Percentiles rank a stretch among this genome's conserved stretches.
phyloP scores from a whole-genome alignment of 129 eudicot species.

The Chrysanthemum lavandulifolium region DNA sequence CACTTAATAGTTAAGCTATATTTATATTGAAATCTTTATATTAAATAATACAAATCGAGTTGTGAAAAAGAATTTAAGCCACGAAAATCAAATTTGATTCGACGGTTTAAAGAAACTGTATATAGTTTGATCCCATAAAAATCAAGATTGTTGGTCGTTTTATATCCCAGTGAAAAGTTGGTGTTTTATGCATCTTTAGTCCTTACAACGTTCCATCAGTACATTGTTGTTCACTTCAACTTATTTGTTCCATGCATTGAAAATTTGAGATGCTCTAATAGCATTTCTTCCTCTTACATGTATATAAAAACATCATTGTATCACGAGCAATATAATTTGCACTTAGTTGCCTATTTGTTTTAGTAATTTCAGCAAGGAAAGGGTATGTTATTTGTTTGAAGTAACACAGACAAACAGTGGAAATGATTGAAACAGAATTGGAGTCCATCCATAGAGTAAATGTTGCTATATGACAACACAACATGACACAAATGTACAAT shows the following conservation, averaged over 20 bases:
- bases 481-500: conserved; percentile 32
- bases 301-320: background rate
- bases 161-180: background rate
- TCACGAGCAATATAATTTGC: background rate
- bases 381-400: conserved; percentile 16
- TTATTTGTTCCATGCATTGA: too few relatives aligned
- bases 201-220: background rate
- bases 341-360: background rate
- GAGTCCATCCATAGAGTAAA: conserved; percentile 30
- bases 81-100: background rate
- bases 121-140: background rate
- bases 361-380: background rate
- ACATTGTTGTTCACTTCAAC: too few relatives aligned
- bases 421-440: conserved; percentile 34
- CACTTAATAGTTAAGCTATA: background rate
- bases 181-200: background rate
- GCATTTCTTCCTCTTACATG: background rate
- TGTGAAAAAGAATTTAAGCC: background rate
- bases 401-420: conserved; percentile 25
- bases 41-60: background rate
- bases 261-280: too few relatives aligned
- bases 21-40: too few relatives aligned
- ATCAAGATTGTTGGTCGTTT: background rate
- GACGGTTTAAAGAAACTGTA: background rate
- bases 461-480: conserved; percentile 31